Base-by-base conservation (phyloP, 345 rosid genomes). In the Dimocarpus longan region DNA sequence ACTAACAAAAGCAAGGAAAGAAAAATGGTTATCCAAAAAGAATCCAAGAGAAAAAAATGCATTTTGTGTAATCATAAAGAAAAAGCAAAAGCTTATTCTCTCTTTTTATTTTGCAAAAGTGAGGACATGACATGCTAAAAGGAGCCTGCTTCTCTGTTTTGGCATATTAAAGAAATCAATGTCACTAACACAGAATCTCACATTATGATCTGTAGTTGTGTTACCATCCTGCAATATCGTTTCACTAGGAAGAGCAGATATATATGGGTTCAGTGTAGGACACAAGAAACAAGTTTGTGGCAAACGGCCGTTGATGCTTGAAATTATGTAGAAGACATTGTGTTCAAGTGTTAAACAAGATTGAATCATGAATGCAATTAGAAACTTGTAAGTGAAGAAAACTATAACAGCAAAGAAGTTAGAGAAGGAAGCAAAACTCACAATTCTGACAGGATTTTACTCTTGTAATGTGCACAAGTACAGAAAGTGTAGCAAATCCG, bases 31-130 rank as follows among this genome's bases (percentile, higher is more conserved):
- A 37, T 7, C 63, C 32, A 50, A 13, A 66, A 69, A 78, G 85
- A 82, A 85, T 82, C 88, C 88, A 80, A 85, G 80, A 54, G 66
- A 57, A 74, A 71, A 56, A 44, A 46, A 56, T 52, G 59, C 26
- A 67, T 73, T 48, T 19, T 24, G 37, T 77, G 77, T 40, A 67
- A 71, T 75, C n/a, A 43, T 71, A 72, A 78, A 78, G 85, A 69
- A 75, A 85, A 82, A 85, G 88, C 73, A 71, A 75, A 80, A 81
- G 62, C 50, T 37, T 64, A 28, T 67, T 75, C 48, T 57, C 67
- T 48, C 74, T 74, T 82, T 85, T 80, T 32, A 67, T 77, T 10
- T 66, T 71, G 75, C 73, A 21, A 80, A 78, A 82, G 82, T 60
- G 64, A 70, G 40, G 37, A 66, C 73, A 26, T 73, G 68, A 28